A percentile compares a stretch with the other conserved stretches of the same genome.
Evolutionary conservation across 1,139 yeast species (phyloP).

Genomic region (Wickerhamomyces sp.): DNA sequence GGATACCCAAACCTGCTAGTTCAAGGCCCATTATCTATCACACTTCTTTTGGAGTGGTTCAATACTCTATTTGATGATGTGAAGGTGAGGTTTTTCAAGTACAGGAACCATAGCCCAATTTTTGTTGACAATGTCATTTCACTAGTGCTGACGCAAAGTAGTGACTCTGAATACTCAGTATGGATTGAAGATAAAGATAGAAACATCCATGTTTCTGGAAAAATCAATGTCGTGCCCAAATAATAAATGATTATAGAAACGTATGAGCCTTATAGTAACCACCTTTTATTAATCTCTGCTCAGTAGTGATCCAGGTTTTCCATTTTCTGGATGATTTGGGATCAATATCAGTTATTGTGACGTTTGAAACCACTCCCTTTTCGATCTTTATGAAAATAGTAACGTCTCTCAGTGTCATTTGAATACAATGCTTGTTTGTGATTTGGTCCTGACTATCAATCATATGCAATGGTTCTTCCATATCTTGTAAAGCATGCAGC

Average conservation of each 20-base stretch:
- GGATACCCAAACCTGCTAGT: constrained; percentile 58
- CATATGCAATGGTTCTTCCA: constrained; percentile 12
- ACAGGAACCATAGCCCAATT: constrained; percentile 49
- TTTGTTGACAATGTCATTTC: constrained; percentile 31
- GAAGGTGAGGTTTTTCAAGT: constrained; percentile 32
- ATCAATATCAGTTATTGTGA: constrained; percentile 32
- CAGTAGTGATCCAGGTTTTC: constrained; percentile 29
- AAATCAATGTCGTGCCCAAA: constrained; percentile 2
- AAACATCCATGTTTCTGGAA: constrained; percentile 16
- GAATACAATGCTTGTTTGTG: constrained; percentile 24
- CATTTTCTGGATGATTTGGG: constrained; percentile 27
- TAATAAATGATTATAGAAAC: background rate
- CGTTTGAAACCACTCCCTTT: background rate
- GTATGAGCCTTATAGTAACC: constrained; percentile 2
- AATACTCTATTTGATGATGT: constrained; percentile 12
- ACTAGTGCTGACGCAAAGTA: constrained; percentile 19
- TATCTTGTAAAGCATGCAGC: constrained; percentile 12
- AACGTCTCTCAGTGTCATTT: constrained; percentile 36
- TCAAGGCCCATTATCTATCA: constrained; percentile 79
- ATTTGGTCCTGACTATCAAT: constrained; percentile 11
- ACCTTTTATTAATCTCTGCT: constrained; percentile 16
- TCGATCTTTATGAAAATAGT: constrained; percentile 25
- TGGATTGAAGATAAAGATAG: constrained; percentile 23
- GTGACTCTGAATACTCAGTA: constrained; percentile 6
- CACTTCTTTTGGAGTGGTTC: constrained; percentile 47